These are phyloP conservation scores for Sporothrix protearum DNA, from an alignment of 2,329 filamentous ascomycete species.

Conservation along the genomic window DNA sequence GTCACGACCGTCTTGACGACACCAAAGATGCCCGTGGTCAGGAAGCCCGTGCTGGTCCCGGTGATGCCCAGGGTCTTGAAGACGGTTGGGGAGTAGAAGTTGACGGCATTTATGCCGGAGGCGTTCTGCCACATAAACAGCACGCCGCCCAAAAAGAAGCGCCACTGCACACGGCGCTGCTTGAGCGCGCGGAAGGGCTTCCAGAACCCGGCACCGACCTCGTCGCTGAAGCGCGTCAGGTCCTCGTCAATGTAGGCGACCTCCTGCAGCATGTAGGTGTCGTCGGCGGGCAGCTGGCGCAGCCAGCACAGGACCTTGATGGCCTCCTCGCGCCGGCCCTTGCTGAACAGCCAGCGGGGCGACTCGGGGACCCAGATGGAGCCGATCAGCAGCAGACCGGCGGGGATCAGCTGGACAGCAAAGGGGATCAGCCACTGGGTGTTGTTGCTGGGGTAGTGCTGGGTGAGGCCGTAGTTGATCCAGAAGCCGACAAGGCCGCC, in stretches of 20 bases:
- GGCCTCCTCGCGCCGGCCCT: constrained; percentile 27
- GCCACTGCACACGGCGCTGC: constrained; percentile 59
- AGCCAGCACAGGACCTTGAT: constrained; percentile 53
- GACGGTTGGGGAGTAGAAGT: constrained; percentile 69
- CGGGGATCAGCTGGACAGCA: constrained; percentile 64
- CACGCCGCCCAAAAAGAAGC: constrained; percentile 68
- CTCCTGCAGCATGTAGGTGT: constrained; percentile 70
- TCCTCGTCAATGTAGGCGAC: constrained; percentile 67
- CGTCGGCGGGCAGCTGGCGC: constrained; percentile 51
- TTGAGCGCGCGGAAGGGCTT: constrained; percentile 62
- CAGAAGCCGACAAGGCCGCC: constrained; percentile 62
- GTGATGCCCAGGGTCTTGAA: constrained; percentile 54
- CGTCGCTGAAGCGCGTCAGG: constrained; percentile 59
- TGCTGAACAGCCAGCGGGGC: constrained; percentile 32
- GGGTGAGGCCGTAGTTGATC: constrained; percentile 62
- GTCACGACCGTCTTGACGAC: constrained; percentile 70
- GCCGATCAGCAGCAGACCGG: constrained; percentile 58
- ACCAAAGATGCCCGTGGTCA: constrained; percentile 72
- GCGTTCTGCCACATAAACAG: constrained; percentile 80
- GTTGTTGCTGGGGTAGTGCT: constrained; percentile 44
- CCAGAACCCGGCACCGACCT: constrained; percentile 70
- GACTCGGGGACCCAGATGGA: constrained; percentile 47
- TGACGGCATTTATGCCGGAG: constrained; percentile 72
- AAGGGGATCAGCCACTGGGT: constrained; percentile 64
- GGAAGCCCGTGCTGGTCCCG: constrained; percentile 44